Conservation (phyloP, 2,329 filamentous ascomycete genomes). For the Neopestalotiopsis rosae region DNA sequence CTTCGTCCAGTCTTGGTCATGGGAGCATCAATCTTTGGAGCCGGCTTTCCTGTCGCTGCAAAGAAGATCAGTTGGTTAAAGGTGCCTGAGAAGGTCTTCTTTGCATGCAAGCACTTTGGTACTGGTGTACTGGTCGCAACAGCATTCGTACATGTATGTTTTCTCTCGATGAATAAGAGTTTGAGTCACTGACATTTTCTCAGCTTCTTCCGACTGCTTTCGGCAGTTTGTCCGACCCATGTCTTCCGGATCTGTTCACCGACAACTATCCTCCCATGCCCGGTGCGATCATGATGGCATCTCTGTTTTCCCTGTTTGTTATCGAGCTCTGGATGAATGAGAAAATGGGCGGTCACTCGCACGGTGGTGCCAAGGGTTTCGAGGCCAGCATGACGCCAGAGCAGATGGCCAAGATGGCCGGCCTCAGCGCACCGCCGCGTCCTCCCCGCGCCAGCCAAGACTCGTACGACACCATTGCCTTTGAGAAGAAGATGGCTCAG, state of each 20-base stretch:
- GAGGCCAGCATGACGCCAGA: conserved; percentile 26
- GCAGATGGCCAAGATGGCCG: conserved; percentile 20
- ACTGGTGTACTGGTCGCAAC: conserved; percentile 76
- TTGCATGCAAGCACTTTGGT: conserved; percentile 70
- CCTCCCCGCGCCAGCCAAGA: conserved; percentile 42
- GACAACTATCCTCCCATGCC: conserved; percentile 65
- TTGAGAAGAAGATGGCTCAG: conserved; percentile 48
- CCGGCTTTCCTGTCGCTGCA: conserved; percentile 57
- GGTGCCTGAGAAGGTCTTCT: conserved; percentile 62
- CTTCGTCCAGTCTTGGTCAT: conserved; percentile 44
- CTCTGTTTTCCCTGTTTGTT: conserved; percentile 66
- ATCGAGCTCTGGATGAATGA: conserved; percentile 66
- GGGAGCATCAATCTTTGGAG: conserved; percentile 46
- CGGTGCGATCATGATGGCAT: conserved; percentile 69
- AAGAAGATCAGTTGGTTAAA: conserved; percentile 64
- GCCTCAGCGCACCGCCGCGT: conserved; percentile 31
- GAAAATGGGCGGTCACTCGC: conserved; percentile 63
- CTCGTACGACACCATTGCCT: conserved; percentile 40
- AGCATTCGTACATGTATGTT: conserved; percentile 70
- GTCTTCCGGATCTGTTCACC: conserved; percentile 65
- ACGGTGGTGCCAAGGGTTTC: conserved; percentile 60
- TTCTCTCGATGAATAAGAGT: neutral
- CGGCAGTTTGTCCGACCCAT: conserved; percentile 53
- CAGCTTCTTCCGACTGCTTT: conserved; percentile 66
- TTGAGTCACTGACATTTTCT: conserved; percentile 13